Evolutionary conservation across 1,284 basidiomycete genomes (phyloP).

Genomic region (Cryptococcus maquisensis): DNA sequence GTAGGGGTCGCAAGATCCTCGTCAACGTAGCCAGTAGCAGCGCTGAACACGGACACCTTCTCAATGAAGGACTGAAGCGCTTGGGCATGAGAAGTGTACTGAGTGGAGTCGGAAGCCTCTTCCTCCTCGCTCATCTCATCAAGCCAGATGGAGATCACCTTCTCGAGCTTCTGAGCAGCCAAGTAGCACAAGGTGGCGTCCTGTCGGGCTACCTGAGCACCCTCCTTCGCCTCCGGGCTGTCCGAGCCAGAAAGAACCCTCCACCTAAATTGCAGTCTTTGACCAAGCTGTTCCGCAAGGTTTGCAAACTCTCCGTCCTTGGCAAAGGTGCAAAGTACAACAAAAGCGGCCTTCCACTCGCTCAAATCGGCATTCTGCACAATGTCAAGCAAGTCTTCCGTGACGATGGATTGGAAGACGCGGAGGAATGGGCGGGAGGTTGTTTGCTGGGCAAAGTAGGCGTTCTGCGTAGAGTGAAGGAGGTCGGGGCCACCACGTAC

Average conservation of each 20-base stretch:
- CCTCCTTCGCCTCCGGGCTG: slow-evolving; percentile 47
- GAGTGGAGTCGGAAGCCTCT: slow-evolving; percentile 50
- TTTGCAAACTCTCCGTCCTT: slow-evolving; percentile 75
- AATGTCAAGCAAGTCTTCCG: slow-evolving; percentile 84
- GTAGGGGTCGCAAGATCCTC: slow-evolving; percentile 60
- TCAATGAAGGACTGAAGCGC: slow-evolving; percentile 94
- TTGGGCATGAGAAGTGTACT: slow-evolving; percentile 79
- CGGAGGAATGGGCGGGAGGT: slow-evolving; percentile 80
- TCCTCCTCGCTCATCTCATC: slow-evolving; percentile 91
- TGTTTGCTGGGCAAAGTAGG: slow-evolving; percentile 83
- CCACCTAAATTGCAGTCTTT: slow-evolving; percentile 80
- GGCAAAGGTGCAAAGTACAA: slow-evolving; percentile 94
- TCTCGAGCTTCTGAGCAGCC: slow-evolving; percentile 83
- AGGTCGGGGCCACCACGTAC: slow-evolving; percentile 86
- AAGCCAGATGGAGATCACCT: slow-evolving; percentile 86
- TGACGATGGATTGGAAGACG: slow-evolving; percentile 91
- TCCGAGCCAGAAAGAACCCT: slow-evolving; percentile 57
- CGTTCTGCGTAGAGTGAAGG: slow-evolving; percentile 83
- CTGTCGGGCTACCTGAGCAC: slow-evolving; percentile 66
- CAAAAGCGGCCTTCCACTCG: slow-evolving; percentile 97
- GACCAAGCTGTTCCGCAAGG: slow-evolving; percentile 86
- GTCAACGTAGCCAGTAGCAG: slow-evolving; percentile 83
- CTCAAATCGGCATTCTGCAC: slow-evolving; percentile 91
- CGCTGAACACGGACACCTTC: slow-evolving; percentile 91
- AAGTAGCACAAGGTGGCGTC: slow-evolving; percentile 90